Base-by-base conservation (phyloP, 2,329 filamentous ascomycete genomes). In the Aspergillus pseudonomiae region DNA sequence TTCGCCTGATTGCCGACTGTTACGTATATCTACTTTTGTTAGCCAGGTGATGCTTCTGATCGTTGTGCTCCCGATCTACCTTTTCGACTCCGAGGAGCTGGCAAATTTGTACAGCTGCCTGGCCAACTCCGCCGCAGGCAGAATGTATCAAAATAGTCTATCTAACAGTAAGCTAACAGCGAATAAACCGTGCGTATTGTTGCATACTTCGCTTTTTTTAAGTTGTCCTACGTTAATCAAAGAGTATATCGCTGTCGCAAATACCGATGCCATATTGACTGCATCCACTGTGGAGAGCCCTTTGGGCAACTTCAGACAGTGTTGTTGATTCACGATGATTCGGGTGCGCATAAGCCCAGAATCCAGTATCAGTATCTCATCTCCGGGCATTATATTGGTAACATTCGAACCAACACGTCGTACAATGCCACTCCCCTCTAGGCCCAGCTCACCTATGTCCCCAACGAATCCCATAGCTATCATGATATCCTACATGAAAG, bases 1-100 rank as follows among this genome's bases (percentile, higher is more conserved):
- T 73, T 68, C 26, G 63, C 63, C 6, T 64, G 48, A 4, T 46
- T 67, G 2, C 69, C 67, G 1, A 69, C 67, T 0, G 70, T 72
- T 1, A 58, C 63, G 59, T 62, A 72, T 0, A 72, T 65, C 64
- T 65, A n/a, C 39, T 11, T 41, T 41, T n/a, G 19, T 41, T n/a
- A 41, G 39, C 39, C 3, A 9, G 19, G 19, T 16, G 16, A 41
- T n/a, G 39, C 2, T 41, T 9, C 39, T 41, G 39, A 9, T 1
- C 6, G 6, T 19, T 9, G 46, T 48, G 16, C 58, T n/a, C 32
- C 28, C 16, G 24, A 52, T 34, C 12, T 36, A 24, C 43, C 45
- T 24, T 21, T 50, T 12, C n/a, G 12, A 32, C 58, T 32, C 28
- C 58, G 46, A 21, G 21, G 26, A n/a, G 32, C 58, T n/a, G 32